Evolutionary conservation across 1,284 basidiomycete species (phyloP).

Genomic region (Irpex lacteus): DNA sequence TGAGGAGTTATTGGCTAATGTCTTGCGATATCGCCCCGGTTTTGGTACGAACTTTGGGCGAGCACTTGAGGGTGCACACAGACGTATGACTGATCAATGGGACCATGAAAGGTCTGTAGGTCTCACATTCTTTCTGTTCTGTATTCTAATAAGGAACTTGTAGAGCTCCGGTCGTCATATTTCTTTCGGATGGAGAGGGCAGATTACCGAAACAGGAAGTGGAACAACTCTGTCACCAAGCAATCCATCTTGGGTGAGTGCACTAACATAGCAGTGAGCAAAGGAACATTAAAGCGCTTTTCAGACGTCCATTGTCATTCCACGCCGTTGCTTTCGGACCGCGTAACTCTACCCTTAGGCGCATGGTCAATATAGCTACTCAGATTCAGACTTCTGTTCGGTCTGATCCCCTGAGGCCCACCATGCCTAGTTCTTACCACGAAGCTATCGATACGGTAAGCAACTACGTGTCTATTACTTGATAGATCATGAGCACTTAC

Average conservation of each 20-base stretch:
- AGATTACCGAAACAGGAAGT: slow-evolving; percentile 37
- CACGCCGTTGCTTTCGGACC: slow-evolving; percentile 59
- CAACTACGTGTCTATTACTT: slow-evolving; percentile 5
- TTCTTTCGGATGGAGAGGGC: slow-evolving; percentile 60
- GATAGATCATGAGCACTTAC: not conserved
- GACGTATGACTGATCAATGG: slow-evolving; percentile 48
- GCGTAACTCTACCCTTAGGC: slow-evolving; percentile 34
- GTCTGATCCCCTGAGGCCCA: slow-evolving; percentile 39
- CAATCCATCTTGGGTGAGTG: slow-evolving; percentile 16
- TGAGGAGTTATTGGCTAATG: slow-evolving; percentile 38
- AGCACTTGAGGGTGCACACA: slow-evolving; percentile 39
- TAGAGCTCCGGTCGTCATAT: slow-evolving; percentile 58
- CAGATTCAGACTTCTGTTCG: slow-evolving; percentile 49
- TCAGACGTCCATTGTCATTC: slow-evolving; percentile 56
- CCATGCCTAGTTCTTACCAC: slow-evolving; percentile 46
- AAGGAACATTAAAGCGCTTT: slow-evolving; percentile 35
- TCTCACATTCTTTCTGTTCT: not conserved
- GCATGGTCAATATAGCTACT: slow-evolving; percentile 52
- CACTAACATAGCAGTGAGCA: slow-evolving; percentile 28
- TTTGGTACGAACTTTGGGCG: slow-evolving; percentile 48
- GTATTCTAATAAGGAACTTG: not conserved
- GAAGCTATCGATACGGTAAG: slow-evolving; percentile 54
- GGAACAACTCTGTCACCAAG: slow-evolving; percentile 43
- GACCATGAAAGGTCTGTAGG: slow-evolving; percentile 47
- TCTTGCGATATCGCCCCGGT: slow-evolving; percentile 33